A percentile compares a stretch with the other conserved stretches of the same genome.
Conservation (phyloP, 495 filamentous ascomycete species). For the Jackrogersella minutella region DNA sequence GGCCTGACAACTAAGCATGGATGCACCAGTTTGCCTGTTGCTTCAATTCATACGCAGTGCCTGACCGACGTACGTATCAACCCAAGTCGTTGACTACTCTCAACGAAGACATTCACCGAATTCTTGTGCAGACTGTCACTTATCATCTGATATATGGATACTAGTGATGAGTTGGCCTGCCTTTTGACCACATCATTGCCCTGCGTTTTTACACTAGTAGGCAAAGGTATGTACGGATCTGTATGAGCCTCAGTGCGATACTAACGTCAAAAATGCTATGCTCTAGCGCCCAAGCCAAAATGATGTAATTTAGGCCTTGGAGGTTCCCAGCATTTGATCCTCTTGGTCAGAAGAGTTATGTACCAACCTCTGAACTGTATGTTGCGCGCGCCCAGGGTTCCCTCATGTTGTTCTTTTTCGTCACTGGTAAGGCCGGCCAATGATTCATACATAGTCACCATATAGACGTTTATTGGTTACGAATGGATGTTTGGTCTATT, state of each 20-base stretch:
- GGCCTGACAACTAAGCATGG: slow-evolving; percentile 32
- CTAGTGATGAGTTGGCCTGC: slow-evolving; percentile 42
- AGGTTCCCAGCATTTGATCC: slow-evolving; percentile 22
- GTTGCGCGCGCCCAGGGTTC: slow-evolving; percentile 6
- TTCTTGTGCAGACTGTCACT: slow-evolving; percentile 19
- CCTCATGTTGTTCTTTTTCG: slow-evolving; percentile 9
- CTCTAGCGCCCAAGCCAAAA: slow-evolving; percentile 30
- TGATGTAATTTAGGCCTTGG: slow-evolving; percentile 43
- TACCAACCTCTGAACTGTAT: slow-evolving; percentile 25
- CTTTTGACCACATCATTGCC: slow-evolving; percentile 36
- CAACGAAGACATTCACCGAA: slow-evolving; percentile 35
- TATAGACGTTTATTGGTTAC: neutral
- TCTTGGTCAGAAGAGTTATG: slow-evolving; percentile 19
- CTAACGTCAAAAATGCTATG: slow-evolving; percentile 4
- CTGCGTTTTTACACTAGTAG: slow-evolving; percentile 22
- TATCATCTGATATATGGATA: slow-evolving; percentile 32
- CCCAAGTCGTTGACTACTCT: slow-evolving; percentile 7
- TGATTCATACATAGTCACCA: slow-evolving; percentile 14
- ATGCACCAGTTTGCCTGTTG: slow-evolving; percentile 29
- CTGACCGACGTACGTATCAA: slow-evolving; percentile 22
- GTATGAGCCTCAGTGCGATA: slow-evolving; percentile 30
- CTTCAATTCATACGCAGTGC: slow-evolving; percentile 8
- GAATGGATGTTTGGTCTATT: too few relatives aligned
- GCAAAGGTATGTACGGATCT: slow-evolving; percentile 14
- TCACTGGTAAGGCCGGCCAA: slow-evolving; percentile 11